Evolutionary conservation across 2,329 filamentous ascomycete species (phyloP), one percentile per base, ranked within the genome.

Genomic region (Lachnum nothofagi): DNA sequence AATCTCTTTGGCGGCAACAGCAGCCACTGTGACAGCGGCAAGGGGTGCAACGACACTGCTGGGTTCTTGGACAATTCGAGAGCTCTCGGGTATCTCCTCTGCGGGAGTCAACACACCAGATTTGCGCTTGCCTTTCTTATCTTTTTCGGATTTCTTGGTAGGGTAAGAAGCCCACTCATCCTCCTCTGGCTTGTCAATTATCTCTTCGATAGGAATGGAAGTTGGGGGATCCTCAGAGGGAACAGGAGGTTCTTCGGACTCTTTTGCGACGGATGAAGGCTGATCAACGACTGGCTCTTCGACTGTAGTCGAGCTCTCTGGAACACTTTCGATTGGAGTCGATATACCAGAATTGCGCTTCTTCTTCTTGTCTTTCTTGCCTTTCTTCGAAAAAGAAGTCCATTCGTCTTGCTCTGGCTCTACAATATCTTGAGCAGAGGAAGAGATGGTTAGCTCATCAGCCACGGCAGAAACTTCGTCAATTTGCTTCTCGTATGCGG

Each of bases 321-420:
- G 41, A 43, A 19, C 22, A 20, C 34, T 27, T 20, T 43, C 41
- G 5, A 27, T 25, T 16, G 43, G 33, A 5, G 31, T 43, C 16
- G 40, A 48, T 16, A 38, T 8, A 4, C 25, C 24, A 29, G 33
- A 38, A 20, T 48, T 41, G 20, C 23, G 27, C 46, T 48, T 48
- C 51, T 63, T 57, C 37, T 63, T 60, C n/a, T n/a, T n/a, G 68
- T 67, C 27, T 49, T 27, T 34, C 41, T 50, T 37, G 25, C 27
- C 16, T 35, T 44, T 48, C n/a, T 38, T 41, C 2, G 44, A 16
- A 24, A 35, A 14, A n/a, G 33, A 33, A 10, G 33, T 38, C 44
- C 41, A 44, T 9, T 37, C 49, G 25, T 48, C 40, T 22, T 44
- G 33, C 17, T 44, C 34, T 34, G 34, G 35, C n/a, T 39, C 43